These are phyloP conservation scores for Fusarium duplospermum DNA, from an alignment of 2,329 filamentous ascomycete genomes.

Conservation along the genomic window DNA sequence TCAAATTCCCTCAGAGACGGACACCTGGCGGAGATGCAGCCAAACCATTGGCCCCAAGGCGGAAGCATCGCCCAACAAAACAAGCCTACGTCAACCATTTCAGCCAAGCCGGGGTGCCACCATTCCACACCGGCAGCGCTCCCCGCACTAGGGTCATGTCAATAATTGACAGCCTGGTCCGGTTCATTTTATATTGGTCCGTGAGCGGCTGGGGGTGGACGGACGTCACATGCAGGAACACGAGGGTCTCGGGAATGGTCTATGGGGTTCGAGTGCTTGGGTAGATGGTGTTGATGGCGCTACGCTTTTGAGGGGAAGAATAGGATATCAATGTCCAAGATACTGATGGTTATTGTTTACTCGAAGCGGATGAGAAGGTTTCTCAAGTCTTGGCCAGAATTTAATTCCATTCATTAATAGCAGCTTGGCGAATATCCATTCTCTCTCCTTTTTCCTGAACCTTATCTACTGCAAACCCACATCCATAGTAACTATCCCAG, in stretches of 20 bases:
- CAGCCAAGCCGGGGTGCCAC: not conserved
- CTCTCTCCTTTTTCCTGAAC: not conserved
- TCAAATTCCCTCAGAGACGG: not conserved
- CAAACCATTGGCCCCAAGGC: not conserved
- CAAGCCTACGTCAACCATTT: not conserved
- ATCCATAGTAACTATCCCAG: not conserved
- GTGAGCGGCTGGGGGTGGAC: not conserved
- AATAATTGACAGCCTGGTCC: not conserved
- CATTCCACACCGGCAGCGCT: not conserved
- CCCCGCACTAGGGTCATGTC: not conserved
- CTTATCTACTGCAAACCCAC: not conserved
- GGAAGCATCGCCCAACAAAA: not conserved
- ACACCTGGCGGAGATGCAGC: not conserved
- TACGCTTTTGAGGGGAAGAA: not conserved
- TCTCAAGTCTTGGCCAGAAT: not conserved
- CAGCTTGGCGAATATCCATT: not conserved
- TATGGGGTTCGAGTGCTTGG: not conserved
- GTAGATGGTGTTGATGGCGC: not conserved
- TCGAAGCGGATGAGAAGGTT: not conserved
- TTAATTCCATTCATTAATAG: not conserved
- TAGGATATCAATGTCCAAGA: not conserved
- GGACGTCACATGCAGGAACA: not conserved
- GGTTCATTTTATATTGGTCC: not conserved
- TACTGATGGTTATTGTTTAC: not conserved
- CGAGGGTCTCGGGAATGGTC: not conserved